Evolutionary conservation across 345 rosid genomes (phyloP).

Genomic region (Hibiscus syriacus): DNA sequence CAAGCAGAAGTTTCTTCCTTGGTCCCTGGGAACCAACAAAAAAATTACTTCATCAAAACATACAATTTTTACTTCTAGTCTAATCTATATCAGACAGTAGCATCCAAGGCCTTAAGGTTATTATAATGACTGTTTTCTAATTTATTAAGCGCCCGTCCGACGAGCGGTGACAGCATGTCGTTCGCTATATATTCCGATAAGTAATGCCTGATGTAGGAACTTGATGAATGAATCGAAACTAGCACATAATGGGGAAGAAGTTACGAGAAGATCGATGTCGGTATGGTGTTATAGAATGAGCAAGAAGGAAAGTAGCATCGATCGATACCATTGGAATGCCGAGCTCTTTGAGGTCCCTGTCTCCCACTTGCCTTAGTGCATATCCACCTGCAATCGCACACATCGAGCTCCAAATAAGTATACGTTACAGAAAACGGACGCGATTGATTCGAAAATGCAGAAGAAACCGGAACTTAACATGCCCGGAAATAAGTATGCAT

Average conservation of each 20-base stretch:
- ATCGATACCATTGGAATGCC: constrained; percentile 56
- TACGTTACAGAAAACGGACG: background rate
- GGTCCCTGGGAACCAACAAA: constrained; percentile 48
- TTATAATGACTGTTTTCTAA: background rate
- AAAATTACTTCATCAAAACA: background rate
- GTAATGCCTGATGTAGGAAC: background rate
- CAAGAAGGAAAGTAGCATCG: background rate
- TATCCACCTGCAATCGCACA: constrained; percentile 40
- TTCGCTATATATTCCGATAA: too few species aligned
- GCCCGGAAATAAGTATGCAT: background rate
- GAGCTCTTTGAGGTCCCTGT: constrained; percentile 46
- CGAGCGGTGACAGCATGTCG: background rate
- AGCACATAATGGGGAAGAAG: background rate
- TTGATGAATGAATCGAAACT: background rate
- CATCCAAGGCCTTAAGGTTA: background rate
- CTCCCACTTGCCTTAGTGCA: constrained; percentile 45
- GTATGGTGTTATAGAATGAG: background rate
- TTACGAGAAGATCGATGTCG: background rate
- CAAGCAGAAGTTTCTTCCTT: constrained; percentile 55
- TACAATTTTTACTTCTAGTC: background rate
- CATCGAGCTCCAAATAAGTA: background rate
- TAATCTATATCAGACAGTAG: background rate
- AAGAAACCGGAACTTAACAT: background rate
- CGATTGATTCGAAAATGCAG: background rate
- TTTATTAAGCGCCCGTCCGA: background rate